phyloP scores from a whole-genome alignment of 2,329 filamentous ascomycete species.

The Colletotrichum phormii region DNA sequence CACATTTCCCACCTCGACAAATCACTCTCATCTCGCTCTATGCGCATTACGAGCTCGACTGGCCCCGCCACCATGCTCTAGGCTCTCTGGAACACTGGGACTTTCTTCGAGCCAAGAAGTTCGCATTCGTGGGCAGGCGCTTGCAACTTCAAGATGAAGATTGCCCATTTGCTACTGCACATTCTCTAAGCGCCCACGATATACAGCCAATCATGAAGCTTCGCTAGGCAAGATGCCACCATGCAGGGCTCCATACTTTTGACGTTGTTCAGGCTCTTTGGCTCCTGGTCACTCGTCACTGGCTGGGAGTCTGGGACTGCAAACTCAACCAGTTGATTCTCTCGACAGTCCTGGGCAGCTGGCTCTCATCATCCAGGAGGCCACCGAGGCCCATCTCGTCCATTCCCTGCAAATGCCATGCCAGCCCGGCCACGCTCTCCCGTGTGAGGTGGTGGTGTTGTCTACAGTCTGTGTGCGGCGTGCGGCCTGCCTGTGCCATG shows the following conservation, averaged over 20 bases:
- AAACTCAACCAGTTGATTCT: conserved; percentile 7
- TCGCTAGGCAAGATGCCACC: conserved; percentile 33
- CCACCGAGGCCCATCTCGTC: not conserved
- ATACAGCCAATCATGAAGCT: conserved; percentile 37
- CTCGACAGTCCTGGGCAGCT: conserved; percentile 12
- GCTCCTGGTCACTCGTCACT: conserved; percentile 16
- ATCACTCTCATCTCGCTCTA: conserved; percentile 22
- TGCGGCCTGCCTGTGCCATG: not conserved
- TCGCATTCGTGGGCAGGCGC: conserved; percentile 33
- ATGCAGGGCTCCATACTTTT: conserved; percentile 33
- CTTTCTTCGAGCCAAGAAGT: conserved; percentile 29
- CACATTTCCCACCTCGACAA: conserved; percentile 12
- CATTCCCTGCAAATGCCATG: conserved; percentile 22
- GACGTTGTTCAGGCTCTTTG: conserved; percentile 27
- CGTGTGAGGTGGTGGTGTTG: conserved; percentile 2
- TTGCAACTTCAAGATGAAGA: conserved; percentile 32
- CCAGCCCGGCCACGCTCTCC: conserved; percentile 24
- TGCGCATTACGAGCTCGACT: conserved; percentile 26
- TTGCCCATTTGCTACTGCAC: conserved; percentile 31
- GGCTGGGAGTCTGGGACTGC: not conserved
- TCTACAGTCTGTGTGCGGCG: not conserved
- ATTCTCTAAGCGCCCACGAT: conserved; percentile 37
- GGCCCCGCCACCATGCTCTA: conserved; percentile 20
- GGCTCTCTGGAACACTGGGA: conserved; percentile 7
- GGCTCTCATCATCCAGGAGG: conserved; percentile 4